Base-by-base conservation (phyloP, 1,284 basidiomycete genomes). In the Pyrrhoderma lamaoense region DNA sequence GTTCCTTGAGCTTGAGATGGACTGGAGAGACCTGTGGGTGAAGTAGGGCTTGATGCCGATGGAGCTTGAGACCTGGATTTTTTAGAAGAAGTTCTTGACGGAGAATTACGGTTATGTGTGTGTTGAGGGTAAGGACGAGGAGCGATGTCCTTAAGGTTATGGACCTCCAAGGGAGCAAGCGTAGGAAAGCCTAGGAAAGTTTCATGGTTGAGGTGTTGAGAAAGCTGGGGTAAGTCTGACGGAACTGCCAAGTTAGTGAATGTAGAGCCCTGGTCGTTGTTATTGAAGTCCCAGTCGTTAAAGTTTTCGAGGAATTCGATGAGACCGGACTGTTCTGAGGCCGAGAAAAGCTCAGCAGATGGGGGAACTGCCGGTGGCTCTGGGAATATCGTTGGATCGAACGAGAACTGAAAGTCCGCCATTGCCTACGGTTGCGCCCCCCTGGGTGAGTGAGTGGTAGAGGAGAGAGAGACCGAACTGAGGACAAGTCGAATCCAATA, bases 221-320 rank as follows among this genome's bases (percentile, higher is more conserved):
- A 47, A 0, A 43, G 47, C 7, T 25, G 35, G 16, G 44, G 38
- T 18, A 22, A 14, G 14, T 50, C 38, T 40, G 35, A 14, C n/a
- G n/a, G n/a, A n/a, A n/a, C n/a, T 52, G 53, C 25, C 48, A 36
- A 16, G 52, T 45, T 35, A 56, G 25, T 19, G 36, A 40, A 40
- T 16, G 38, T 7, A 22, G 38, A 49, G 14, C 31, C 38, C 31
- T 49, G 45, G 39, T 55, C 19, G 31, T 42, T 45, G 27, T 34
- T 31, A 46, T 77, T 70, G 55, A 79, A 68, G 53, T 85, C 81
- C 77, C 77, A 86, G 58, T 49, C 50, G 19, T 72, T 74, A 57
- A 87, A 83, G 67, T 80, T 80, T 65, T 89, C 85, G 62, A 89
- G 76, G 61, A 89, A 89, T 51, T 81, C 80, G 57, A 86, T 74